phyloP scores from a whole-genome alignment of 140 eudicot species.

The Cichorium intybus region DNA sequence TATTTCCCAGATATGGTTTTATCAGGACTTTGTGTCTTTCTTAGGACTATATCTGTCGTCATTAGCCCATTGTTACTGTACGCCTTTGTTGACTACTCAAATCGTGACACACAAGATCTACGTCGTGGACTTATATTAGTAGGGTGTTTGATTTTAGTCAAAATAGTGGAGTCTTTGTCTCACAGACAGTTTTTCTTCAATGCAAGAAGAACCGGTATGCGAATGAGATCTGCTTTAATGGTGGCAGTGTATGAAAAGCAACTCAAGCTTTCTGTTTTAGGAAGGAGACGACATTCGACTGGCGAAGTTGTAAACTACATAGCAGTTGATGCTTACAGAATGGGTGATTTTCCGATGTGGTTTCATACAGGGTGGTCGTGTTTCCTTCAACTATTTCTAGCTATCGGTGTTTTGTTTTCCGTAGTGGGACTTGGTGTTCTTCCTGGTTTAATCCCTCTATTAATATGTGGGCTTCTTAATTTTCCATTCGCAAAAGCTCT shows the following conservation, averaged over 20 bases:
- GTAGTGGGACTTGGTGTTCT: slow-evolving; percentile 51
- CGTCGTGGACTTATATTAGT: slow-evolving; percentile 39
- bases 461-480: slow-evolving; percentile 50
- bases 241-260: slow-evolving; percentile 58
- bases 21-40: slow-evolving; percentile 39
- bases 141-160: slow-evolving; percentile 39
- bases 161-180: slow-evolving; percentile 52
- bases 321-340: slow-evolving; percentile 61
- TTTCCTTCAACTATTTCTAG: slow-evolving; percentile 36
- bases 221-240: slow-evolving; percentile 63
- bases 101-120: slow-evolving; percentile 16
- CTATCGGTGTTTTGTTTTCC: slow-evolving; percentile 35
- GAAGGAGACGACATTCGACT: slow-evolving; percentile 48
- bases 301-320: slow-evolving; percentile 61
- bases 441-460: slow-evolving; percentile 52
- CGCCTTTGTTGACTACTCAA: slow-evolving; percentile 46
- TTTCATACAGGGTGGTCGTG: slow-evolving; percentile 45
- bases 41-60: slow-evolving; percentile 33
- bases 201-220: slow-evolving; percentile 55
- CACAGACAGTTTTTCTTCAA: slow-evolving; percentile 54
- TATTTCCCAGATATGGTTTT: slow-evolving; percentile 38
- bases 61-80: slow-evolving; percentile 49
- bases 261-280: slow-evolving; percentile 56
- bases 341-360: slow-evolving; percentile 72
- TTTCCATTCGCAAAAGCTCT: slow-evolving; percentile 49